Percentiles rank a stretch among this genome's conserved stretches.
Conservation (phyloP, 371 early-diverging fungal genomes). For the Mucor mucedo region DNA sequence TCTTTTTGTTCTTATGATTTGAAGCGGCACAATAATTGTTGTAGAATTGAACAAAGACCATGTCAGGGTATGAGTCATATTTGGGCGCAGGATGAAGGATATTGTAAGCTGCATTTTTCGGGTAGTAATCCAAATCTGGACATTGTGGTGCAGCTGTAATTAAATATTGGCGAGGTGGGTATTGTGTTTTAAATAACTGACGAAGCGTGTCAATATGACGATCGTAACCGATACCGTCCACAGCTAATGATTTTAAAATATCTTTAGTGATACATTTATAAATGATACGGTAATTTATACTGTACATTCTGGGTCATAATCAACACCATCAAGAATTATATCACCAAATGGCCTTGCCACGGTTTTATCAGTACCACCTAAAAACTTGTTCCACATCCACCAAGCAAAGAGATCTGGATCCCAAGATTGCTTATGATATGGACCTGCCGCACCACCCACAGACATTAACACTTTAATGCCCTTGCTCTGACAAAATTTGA, state of each 20-base stretch:
- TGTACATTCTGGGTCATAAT: conserved; percentile 59
- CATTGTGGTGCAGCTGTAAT: conserved; percentile 64
- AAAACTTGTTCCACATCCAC: conserved; percentile 56
- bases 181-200: conserved; percentile 44
- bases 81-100: conserved; percentile 42
- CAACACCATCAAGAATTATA: conserved; percentile 44
- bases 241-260: conserved; percentile 13
- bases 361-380: conserved; percentile 41
- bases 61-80: conserved; percentile 54
- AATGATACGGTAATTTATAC: not conserved
- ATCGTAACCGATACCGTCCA: conserved; percentile 35
- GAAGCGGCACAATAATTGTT: conserved; percentile 66
- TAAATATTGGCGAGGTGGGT: conserved; percentile 37
- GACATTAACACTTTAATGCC: conserved; percentile 63
- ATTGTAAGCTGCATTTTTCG: conserved; percentile 47
- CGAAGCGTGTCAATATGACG: conserved; percentile 35
- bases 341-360: conserved; percentile 42
- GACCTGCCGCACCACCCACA: conserved; percentile 57
- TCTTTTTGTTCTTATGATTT: conserved; percentile 32
- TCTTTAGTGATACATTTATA: too few species aligned
- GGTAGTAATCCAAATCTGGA: conserved; percentile 60
- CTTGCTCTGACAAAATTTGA: conserved; percentile 61
- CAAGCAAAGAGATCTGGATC: conserved; percentile 52
- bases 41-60: conserved; percentile 78
- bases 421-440: conserved; percentile 36